These are phyloP conservation scores for Physaria fendleri DNA, from an alignment of 345 rosid genomes.

Conservation along the genomic window DNA sequence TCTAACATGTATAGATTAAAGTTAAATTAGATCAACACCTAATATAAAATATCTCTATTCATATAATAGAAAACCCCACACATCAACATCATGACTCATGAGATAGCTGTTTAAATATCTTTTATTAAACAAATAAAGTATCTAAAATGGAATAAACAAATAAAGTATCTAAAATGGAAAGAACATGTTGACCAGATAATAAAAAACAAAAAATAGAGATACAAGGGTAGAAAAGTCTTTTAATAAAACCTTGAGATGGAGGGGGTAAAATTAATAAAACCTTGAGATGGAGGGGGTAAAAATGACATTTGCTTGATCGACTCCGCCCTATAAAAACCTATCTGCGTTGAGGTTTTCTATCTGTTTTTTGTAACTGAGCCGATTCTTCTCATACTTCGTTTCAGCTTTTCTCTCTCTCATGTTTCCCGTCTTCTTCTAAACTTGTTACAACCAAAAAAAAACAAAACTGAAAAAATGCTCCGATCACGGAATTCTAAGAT, in stretches of 20 bases:
- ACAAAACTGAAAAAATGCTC: slow-evolving; percentile 4
- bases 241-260: neutral
- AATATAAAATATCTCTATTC: neutral
- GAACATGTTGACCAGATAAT: slow-evolving; percentile 4
- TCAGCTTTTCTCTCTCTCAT: slow-evolving; percentile 1
- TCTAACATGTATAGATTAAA: neutral
- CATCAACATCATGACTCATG: neutral
- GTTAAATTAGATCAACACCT: neutral
- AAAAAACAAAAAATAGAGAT: neutral
- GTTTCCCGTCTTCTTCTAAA: slow-evolving; percentile 11
- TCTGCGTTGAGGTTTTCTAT: neutral
- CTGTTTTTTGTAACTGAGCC: neutral
- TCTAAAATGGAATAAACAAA: neutral
- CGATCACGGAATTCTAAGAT: slow-evolving; percentile 24
- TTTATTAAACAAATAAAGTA: neutral
- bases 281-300: neutral
- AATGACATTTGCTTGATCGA: neutral
- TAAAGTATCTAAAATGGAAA: slow-evolving; percentile 2
- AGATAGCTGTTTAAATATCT: slow-evolving; percentile 8
- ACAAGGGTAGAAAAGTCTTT: slow-evolving; percentile 6
- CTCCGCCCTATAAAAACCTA: slow-evolving; percentile 16
- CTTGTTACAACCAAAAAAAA: neutral
- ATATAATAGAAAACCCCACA: neutral
- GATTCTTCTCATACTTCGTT: neutral
- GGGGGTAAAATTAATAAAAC: neutral